Percentiles rank a stretch among this genome's conserved stretches.
Conservation (phyloP, 2,329 filamentous ascomycete species). For the Westerdykella ornata region DNA sequence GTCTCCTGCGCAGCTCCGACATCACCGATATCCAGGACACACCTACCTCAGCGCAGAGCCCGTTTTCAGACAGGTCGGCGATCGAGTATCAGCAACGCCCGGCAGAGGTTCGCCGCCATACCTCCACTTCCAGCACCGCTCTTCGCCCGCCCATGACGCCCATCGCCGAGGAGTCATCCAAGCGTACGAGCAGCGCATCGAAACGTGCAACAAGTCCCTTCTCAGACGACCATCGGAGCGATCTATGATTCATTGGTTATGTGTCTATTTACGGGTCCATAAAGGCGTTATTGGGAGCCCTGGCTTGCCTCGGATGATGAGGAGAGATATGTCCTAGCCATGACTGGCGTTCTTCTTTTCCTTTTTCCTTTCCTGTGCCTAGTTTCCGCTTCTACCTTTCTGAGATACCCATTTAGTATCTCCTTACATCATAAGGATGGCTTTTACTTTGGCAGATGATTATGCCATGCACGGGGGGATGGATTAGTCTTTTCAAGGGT, state of each 20-base stretch:
- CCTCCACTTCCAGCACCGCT: conserved; percentile 19
- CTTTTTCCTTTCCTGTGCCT: conserved; percentile 7
- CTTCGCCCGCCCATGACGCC: conserved; percentile 36
- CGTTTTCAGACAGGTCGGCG: conserved; percentile 29
- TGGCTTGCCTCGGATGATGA: not conserved
- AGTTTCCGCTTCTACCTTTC: no score
- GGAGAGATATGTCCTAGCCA: conserved; percentile 6
- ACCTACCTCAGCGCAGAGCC: conserved; percentile 27
- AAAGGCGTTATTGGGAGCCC: not conserved
- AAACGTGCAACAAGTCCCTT: conserved; percentile 32
- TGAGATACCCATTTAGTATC: not conserved
- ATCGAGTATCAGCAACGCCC: conserved; percentile 19
- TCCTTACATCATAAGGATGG: not conserved
- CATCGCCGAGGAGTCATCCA: conserved; percentile 43
- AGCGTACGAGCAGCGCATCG: conserved; percentile 32
- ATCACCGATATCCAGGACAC: conserved; percentile 36
- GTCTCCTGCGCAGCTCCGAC: conserved; percentile 27
- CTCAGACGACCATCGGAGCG: conserved; percentile 27
- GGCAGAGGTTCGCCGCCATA: conserved; percentile 24
- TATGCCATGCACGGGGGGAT: no score
- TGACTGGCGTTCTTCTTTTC: conserved; percentile 2
- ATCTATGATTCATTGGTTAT: conserved; percentile 15
- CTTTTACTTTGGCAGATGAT: no score
- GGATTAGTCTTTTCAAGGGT: no score
- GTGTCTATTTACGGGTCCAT: not conserved